A percentile compares a stretch with the other conserved stretches of the same genome.
Conservation (phyloP, 2,329 filamentous ascomycete genomes). For the Fusarium poae region DNA sequence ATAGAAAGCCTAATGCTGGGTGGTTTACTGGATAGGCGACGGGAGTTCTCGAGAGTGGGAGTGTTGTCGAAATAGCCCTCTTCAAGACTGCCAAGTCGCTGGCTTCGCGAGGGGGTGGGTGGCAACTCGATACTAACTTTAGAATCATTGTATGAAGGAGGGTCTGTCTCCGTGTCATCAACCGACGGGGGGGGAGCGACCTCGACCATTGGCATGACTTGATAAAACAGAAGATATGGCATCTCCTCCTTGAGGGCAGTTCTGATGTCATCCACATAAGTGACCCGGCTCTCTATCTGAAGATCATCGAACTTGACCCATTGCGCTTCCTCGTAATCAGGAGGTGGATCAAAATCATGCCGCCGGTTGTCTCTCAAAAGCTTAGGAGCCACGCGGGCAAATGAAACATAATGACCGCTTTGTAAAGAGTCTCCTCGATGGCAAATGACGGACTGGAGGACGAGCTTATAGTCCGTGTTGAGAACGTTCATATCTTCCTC, state of each 20-base stretch:
- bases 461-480: slow-evolving; percentile 91
- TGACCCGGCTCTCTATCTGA: slow-evolving; percentile 74
- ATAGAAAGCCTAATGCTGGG: slow-evolving; percentile 68
- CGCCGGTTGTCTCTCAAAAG: slow-evolving; percentile 71
- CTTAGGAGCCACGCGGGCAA: slow-evolving; percentile 80
- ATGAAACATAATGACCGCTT: slow-evolving; percentile 91
- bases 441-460: slow-evolving; percentile 91
- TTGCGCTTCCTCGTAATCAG: slow-evolving; percentile 76
- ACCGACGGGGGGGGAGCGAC: slow-evolving; percentile 64
- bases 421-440: slow-evolving; percentile 88
- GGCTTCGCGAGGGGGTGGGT: slow-evolving; percentile 42
- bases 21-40: slow-evolving; percentile 53
- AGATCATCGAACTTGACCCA: slow-evolving; percentile 97
- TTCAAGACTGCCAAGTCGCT: slow-evolving; percentile 39
- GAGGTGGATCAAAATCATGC: slow-evolving; percentile 68
- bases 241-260: slow-evolving; percentile 85
- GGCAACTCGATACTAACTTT: slow-evolving; percentile 58
- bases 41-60: slow-evolving; percentile 39
- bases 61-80: slow-evolving; percentile 49
- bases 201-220: slow-evolving; percentile 88
- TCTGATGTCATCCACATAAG: slow-evolving; percentile 81
- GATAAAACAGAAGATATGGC: slow-evolving; percentile 95
- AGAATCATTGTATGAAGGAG: slow-evolving; percentile 71
- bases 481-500: slow-evolving; percentile 71
- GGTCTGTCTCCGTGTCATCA: slow-evolving; percentile 62